A percentile compares a stretch with the other conserved stretches of the same genome.
These are phyloP conservation scores for Teunomyces gatunensis DNA, from an alignment of 805 yeast species.

Conservation along the genomic window DNA sequence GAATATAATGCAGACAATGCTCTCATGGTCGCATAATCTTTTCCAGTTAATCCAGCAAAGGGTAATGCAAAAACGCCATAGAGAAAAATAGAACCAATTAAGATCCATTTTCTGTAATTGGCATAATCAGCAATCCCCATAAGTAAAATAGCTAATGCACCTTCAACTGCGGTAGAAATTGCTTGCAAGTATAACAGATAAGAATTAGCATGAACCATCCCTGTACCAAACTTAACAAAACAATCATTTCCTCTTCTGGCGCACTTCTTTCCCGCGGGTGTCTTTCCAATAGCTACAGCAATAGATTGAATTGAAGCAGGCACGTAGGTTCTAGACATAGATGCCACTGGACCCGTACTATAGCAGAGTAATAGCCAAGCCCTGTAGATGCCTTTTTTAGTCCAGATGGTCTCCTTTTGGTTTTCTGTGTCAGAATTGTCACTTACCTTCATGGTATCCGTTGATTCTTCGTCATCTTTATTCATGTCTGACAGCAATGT, in stretches of 20 bases:
- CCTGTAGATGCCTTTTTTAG: conserved; percentile 17
- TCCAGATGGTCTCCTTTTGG: conserved; percentile 14
- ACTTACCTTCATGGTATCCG: not conserved
- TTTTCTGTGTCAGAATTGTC: conserved; percentile 3
- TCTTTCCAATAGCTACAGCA: conserved; percentile 29
- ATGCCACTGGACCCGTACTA: conserved; percentile 42
- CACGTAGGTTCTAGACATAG: conserved; percentile 40
- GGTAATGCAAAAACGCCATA: conserved; percentile 37
- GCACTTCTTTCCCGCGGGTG: conserved; percentile 23
- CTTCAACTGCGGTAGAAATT: conserved; percentile 37
- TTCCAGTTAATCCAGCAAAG: conserved; percentile 27
- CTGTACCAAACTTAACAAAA: conserved; percentile 32
- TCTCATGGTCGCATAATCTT: conserved; percentile 17
- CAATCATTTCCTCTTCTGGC: conserved; percentile 33
- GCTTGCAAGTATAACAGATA: conserved; percentile 39
- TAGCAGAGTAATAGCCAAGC: conserved; percentile 40
- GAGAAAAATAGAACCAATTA: conserved; percentile 26
- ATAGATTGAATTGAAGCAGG: conserved; percentile 41
- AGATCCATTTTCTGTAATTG: conserved; percentile 31
- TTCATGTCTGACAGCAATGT: not conserved
- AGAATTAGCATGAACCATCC: conserved; percentile 31
- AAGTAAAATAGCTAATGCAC: conserved; percentile 29
- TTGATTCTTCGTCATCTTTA: not conserved
- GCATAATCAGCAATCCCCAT: conserved; percentile 44
- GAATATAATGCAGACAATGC: conserved; percentile 29